Base-by-base conservation (phyloP, 768 basidiomycete genomes). In the Serendipita sp. region DNA sequence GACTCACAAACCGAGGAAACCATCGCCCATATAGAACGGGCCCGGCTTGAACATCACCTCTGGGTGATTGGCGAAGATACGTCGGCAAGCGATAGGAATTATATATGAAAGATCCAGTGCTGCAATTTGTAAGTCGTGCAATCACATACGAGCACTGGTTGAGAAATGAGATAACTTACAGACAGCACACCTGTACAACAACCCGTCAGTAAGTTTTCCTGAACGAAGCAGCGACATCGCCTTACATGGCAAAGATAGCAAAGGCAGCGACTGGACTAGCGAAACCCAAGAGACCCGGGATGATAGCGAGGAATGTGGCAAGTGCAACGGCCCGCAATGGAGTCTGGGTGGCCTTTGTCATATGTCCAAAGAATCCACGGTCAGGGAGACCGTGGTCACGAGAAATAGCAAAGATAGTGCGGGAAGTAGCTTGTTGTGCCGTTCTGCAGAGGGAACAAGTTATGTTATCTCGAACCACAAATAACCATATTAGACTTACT, bases 11-110 rank as follows among this genome's bases (percentile, higher is more conserved):
- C 35, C 18, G 15, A 47, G 23, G 16, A 41, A 66, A 0, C 88
- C 88, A 64, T 81, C 75, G 35, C 89, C 86, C 83, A 91, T 84
- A 75, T 85, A 91, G 76, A 91, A 91, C 3, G 90, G 89, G 10
- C 90, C 90, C 3, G 90, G 90, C 66, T 81, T 84, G 78, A 92
- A 92, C 69, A 80, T 78, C 44, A 92, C 89, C 56, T 91, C 89
- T 0, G 88, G 86, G 70, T 91, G 89, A 64, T 83, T 78, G 68
- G 78, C 75, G 73, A 79, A 89, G 34, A 84, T 70, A 35, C 89
- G 78, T 46, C 89, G 82, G 66, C 78, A 78, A 72, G 85, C 81
- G 68, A 92, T 89, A 3, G 89, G 90, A 66, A 91, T 87, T 69
- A 90, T 82, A 71, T 92, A 92, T 68, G 85, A 86, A 65, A 85